These are phyloP conservation scores for Cladosporium sp. DNA, from an alignment of 2,329 filamentous ascomycete genomes.

Conservation along the genomic window DNA sequence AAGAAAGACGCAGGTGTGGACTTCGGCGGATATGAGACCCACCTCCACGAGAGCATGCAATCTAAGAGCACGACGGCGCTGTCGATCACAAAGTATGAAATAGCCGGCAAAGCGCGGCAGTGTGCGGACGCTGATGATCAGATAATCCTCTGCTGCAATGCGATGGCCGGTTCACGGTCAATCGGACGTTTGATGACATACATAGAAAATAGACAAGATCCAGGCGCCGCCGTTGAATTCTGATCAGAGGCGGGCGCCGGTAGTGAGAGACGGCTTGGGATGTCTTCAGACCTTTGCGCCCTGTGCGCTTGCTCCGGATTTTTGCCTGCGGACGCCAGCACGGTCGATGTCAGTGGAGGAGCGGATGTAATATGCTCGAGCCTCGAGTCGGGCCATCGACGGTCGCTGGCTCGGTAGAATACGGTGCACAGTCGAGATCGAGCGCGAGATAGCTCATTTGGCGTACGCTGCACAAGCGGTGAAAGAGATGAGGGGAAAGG, in stretches of 20 bases:
- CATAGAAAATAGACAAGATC: background rate
- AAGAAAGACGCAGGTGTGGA: background rate
- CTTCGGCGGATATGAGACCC: slow-evolving; percentile 6
- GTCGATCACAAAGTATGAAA: slow-evolving; percentile 3
- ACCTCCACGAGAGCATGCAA: slow-evolving; percentile 17
- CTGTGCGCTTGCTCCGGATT: slow-evolving; percentile 15
- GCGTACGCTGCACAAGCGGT: slow-evolving; percentile 10
- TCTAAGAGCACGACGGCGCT: slow-evolving; percentile 14
- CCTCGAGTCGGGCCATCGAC: slow-evolving; percentile 3
- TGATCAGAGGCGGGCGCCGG: background rate
- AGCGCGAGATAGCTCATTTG: slow-evolving; percentile 4
- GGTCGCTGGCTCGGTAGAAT: slow-evolving; percentile 7
- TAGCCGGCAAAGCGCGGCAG: background rate
- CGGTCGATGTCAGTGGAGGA: slow-evolving; percentile 8
- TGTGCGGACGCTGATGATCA: background rate
- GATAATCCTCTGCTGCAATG: background rate
- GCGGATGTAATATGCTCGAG: slow-evolving; percentile 7
- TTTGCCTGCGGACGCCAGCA: slow-evolving; percentile 9
- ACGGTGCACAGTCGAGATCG: background rate
- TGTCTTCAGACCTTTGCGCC: slow-evolving; percentile 8
- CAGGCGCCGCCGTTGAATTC: background rate
- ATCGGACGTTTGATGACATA: background rate
- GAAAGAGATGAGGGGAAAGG: slow-evolving; percentile 15
- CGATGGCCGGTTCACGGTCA: background rate
- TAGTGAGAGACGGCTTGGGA: slow-evolving; percentile 17